Conservation (phyloP, 2,329 filamentous ascomycete species). For the Kalaharituber pfeilii region DNA sequence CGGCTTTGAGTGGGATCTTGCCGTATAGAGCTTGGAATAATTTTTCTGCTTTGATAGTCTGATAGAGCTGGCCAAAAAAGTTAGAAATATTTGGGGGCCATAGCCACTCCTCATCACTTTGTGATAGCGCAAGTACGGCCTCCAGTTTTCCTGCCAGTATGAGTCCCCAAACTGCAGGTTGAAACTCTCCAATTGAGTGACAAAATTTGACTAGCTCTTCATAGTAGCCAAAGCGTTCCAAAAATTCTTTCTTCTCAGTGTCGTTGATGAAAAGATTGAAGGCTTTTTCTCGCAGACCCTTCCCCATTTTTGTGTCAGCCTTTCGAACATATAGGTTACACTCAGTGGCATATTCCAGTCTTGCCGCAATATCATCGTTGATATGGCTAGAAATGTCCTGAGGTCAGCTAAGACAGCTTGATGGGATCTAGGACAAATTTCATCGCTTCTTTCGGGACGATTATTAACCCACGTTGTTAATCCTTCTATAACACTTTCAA, state of each 20-base stretch:
- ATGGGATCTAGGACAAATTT: too few species aligned
- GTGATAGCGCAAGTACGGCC: not conserved
- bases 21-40: not conserved
- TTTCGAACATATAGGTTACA: not conserved
- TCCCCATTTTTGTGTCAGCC: not conserved
- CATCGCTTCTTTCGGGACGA: not conserved
- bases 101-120: not conserved
- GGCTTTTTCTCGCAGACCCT: not conserved
- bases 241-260: not conserved
- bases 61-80: not conserved
- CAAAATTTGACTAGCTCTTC: not conserved
- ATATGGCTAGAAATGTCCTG: too few species aligned
- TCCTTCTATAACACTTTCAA: not conserved
- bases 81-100: not conserved
- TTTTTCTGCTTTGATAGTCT: not conserved
- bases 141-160: not conserved
- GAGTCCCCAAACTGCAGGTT: not conserved
- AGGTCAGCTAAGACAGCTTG: too few species aligned
- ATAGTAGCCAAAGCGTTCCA: not conserved
- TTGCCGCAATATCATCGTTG: too few species aligned
- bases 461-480: not conserved
- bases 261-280: not conserved
- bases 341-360: not conserved
- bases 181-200: not conserved
- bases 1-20: not conserved